Conservation (phyloP, 306 rosid genomes). For the Cucurbita argyrosperma region DNA sequence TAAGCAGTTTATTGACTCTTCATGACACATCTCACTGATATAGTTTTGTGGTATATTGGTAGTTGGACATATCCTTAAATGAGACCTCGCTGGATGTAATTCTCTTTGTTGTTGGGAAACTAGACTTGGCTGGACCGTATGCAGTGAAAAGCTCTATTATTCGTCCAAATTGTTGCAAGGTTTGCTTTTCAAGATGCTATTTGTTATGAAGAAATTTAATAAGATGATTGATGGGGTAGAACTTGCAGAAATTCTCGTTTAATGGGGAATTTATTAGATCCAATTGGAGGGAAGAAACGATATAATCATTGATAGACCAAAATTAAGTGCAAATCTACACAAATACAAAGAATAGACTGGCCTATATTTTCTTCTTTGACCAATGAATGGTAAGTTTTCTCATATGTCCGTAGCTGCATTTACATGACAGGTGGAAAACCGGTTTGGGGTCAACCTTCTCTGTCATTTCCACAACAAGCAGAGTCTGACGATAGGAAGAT, state of each 20-base stretch:
- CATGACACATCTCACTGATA: conserved; percentile 16
- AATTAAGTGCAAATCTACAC: neutral
- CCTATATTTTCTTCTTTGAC: neutral
- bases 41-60: conserved; percentile 18
- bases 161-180: conserved; percentile 83
- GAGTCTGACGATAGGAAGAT: conserved; percentile 44
- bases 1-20: conserved; percentile 3
- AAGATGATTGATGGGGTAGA: neutral
- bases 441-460: conserved; percentile 53
- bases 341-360: neutral
- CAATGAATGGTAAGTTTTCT: no score
- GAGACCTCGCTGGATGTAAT: conserved; percentile 75
- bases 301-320: neutral
- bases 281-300: neutral
- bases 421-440: conserved; percentile 65
- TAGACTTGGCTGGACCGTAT: conserved; percentile 78
- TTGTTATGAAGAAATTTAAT: neutral
- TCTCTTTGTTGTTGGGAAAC: conserved; percentile 66
- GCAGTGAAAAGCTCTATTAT: conserved; percentile 47
- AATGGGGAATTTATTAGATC: neutral
- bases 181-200: conserved; percentile 15
- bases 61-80: conserved; percentile 52
- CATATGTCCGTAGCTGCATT: neutral
- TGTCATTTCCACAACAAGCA: conserved; percentile 46
- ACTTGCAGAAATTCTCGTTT: neutral